Conservation (phyloP, 352 stramenopile species). For the Globisporangium polare region DNA sequence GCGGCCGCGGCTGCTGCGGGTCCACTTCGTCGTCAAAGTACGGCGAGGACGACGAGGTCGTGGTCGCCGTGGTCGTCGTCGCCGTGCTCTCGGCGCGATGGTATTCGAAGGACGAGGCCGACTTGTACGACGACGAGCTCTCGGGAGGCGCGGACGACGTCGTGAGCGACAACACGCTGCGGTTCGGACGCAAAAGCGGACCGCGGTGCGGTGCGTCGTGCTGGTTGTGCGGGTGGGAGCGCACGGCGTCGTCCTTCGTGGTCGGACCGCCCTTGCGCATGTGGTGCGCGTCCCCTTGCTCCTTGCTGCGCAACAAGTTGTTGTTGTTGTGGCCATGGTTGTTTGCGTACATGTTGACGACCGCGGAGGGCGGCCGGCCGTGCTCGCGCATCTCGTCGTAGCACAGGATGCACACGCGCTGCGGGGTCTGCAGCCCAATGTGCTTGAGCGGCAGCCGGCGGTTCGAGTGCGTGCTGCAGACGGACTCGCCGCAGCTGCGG, state of each 20-base stretch:
- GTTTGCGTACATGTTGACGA: conserved; percentile 64
- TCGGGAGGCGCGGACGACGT: background rate
- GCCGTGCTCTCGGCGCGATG: background rate
- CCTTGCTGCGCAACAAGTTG: background rate
- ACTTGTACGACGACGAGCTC: conserved; percentile 1
- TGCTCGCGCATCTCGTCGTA: conserved; percentile 75
- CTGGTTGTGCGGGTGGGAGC: background rate
- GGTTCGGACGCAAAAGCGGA: conserved; percentile 9
- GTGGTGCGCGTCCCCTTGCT: background rate
- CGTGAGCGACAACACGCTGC: conserved; percentile 10
- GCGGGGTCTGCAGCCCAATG: conserved; percentile 48
- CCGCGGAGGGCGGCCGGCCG: conserved; percentile 55
- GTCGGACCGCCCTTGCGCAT: conserved; percentile 1
- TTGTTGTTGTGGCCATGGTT: background rate
- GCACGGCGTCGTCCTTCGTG: conserved; percentile 3
- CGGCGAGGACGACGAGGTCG: conserved; percentile 12
- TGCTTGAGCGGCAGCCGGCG: conserved; percentile 59
- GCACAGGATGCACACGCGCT: conserved; percentile 78
- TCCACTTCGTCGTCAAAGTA: conserved; percentile 9
- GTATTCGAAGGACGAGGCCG: background rate
- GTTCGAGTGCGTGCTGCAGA: conserved; percentile 81
- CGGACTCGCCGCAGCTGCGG: conserved; percentile 82
- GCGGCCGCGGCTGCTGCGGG: conserved; percentile 24
- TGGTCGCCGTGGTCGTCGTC: conserved; percentile 30
- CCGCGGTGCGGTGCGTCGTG: conserved; percentile 15